Evolutionary conservation across 306 rosid species (phyloP).

Genomic region (Vigna hirtella): DNA sequence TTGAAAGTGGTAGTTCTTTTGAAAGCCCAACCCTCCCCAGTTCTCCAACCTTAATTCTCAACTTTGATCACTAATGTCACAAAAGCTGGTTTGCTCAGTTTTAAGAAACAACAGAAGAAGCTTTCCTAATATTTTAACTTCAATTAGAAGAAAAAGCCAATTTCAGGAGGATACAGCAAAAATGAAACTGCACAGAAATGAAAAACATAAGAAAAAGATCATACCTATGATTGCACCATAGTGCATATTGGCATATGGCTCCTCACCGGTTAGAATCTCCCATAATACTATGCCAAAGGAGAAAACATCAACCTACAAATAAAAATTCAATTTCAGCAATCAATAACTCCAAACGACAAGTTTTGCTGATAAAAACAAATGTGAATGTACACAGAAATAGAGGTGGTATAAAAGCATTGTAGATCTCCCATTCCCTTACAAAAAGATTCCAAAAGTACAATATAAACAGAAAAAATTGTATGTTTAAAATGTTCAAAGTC

Average conservation of each 20-base stretch:
- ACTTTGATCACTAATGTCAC: conserved; percentile 1
- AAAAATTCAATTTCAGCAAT: conserved; percentile 38
- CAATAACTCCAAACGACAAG: conserved; percentile 30
- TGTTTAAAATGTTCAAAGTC: conserved; percentile 25
- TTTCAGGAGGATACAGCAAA: conserved; percentile 23
- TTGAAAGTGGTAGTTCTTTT: not conserved
- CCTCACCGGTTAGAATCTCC: conserved; percentile 94
- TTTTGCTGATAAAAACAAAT: too few relatives aligned
- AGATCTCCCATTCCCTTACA: conserved; percentile 1
- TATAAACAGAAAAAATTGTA: conserved; percentile 1
- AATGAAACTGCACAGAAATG: conserved; percentile 19
- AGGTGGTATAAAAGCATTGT: not conserved
- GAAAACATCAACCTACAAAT: conserved; percentile 85
- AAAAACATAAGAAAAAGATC: conserved; percentile 31
- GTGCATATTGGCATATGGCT: conserved; percentile 95
- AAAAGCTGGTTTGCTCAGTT: not conserved
- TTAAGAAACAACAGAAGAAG: not conserved
- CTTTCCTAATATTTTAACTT: not conserved
- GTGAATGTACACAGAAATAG: conserved; percentile 8
- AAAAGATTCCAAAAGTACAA: not conserved
- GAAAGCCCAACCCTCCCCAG: not conserved
- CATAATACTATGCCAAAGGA: conserved; percentile 93
- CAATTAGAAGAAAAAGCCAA: conserved; percentile 8
- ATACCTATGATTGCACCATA: conserved; percentile 92
- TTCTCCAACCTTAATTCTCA: conserved; percentile 4